Base-by-base conservation (phyloP, 2,329 filamentous ascomycete genomes). In the Claviceps monticola region DNA sequence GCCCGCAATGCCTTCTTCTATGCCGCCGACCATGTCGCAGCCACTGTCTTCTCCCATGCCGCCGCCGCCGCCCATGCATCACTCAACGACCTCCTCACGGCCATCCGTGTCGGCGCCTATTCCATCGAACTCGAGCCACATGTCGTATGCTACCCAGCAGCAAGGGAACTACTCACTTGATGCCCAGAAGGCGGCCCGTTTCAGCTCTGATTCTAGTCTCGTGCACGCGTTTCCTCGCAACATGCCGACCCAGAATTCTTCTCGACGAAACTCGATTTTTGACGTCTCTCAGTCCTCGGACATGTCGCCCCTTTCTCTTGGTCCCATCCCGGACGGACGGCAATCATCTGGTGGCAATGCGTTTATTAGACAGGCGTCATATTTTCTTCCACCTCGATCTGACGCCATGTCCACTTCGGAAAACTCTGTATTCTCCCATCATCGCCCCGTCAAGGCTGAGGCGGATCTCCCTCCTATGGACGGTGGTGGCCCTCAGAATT, bases 141-240 rank as follows among this genome's bases (percentile, higher is more conserved):
- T 53, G 8, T 14, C 52, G n/a, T 53, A 48, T 46, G 42, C 49
- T 21, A 11, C 52, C 16, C 45, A 51, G 36, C 49, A 46, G 47
- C 55, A 47, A 44, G 50, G 50, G 7, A 60, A 61, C 44, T 62
- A 62, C 36, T 54, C 60, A 4, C 55, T 62, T 1, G 56, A 57
- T 34, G 51, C 53, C 11, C 49, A 26, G 14, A 54, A 51, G 46
- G 16, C 53, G 21, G 38, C 53, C 7, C 53, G 56, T n/a, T 58
- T 53, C 50, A 46, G 55, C 6, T 51, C 59, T 7, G 54, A 54
- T 9, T 41, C 56, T 36, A 52, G 51, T 21, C 54, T 61, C 14
- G 54, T 52, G 6, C 54, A 56, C 43, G 59, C 61, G 17, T 61
- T 59, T 38, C 60, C 59, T 9, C 56, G 59, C 46, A 57, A 60